Percentiles rank a stretch among this genome's conserved stretches.
These are phyloP conservation scores for Hysterangium stoloniferum DNA, from an alignment of 768 basidiomycete species.

Conservation along the genomic window DNA sequence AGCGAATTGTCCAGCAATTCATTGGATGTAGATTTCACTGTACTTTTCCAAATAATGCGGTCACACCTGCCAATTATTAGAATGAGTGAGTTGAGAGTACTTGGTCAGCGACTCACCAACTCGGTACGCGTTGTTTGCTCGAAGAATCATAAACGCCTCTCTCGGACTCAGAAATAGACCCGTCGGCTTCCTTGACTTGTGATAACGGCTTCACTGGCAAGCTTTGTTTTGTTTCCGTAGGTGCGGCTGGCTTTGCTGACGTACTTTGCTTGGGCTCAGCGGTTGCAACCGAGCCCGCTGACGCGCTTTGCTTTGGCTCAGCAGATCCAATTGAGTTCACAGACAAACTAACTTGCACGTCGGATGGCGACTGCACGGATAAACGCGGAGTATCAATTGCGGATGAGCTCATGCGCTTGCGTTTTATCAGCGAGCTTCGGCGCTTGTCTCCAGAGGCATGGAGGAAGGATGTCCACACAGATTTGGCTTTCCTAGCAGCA, in stretches of 20 bases:
- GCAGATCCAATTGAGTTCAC: background rate
- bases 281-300: no score
- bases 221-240: no score
- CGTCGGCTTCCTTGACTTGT: no score
- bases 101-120: slow-evolving; percentile 47
- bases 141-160: slow-evolving; percentile 77
- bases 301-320: background rate
- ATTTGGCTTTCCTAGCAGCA: slow-evolving; percentile 48
- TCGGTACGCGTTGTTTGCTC: slow-evolving; percentile 73
- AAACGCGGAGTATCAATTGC: background rate
- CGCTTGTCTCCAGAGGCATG: slow-evolving; percentile 19
- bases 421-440: no score
- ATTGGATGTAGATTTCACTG: slow-evolving; percentile 41
- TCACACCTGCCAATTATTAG: slow-evolving; percentile 54
- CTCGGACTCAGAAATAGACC: slow-evolving; percentile 27
- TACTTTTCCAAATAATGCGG: slow-evolving; percentile 77
- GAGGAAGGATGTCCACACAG: slow-evolving; percentile 42
- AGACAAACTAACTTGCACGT: background rate
- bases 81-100: background rate
- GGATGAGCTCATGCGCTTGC: background rate
- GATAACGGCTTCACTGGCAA: no score
- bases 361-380: no score
- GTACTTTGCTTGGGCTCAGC: no score
- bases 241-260: no score
- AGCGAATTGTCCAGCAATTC: background rate